Evolutionary conservation across 2,329 filamentous ascomycete species (phyloP).

Genomic region (Botrytis tulipae): DNA sequence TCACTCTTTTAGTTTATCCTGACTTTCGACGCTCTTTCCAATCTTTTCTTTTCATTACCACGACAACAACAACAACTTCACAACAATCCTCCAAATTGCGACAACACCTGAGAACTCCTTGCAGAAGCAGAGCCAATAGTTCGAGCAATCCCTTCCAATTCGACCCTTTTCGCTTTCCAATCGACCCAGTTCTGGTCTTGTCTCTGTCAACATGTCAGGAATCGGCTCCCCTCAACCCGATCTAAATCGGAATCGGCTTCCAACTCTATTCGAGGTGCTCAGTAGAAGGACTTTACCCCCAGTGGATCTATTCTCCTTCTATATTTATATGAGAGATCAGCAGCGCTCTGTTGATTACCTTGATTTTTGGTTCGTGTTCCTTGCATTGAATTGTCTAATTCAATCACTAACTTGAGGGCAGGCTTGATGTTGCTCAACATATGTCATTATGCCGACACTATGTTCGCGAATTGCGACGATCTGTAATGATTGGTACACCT

Average conservation of each 20-base stretch:
- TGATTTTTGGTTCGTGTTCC: slow-evolving; percentile 76
- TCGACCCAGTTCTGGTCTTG: background rate
- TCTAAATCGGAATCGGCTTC: slow-evolving; percentile 74
- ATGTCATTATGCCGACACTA: slow-evolving; percentile 98
- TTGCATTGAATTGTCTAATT: background rate
- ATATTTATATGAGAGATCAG: slow-evolving; percentile 99
- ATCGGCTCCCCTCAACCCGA: slow-evolving; percentile 57
- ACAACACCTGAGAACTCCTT: slow-evolving; percentile 15
- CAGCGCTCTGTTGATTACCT: slow-evolving; percentile 97
- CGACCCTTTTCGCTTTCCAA: background rate
- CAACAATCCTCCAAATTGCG: slow-evolving; percentile 4
- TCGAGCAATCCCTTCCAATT: background rate
- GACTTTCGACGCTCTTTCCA: slow-evolving; percentile 9
- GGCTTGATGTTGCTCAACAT: slow-evolving; percentile 98
- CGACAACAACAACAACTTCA: slow-evolving; percentile 1
- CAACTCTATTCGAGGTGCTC: slow-evolving; percentile 92
- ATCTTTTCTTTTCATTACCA: slow-evolving; percentile 2
- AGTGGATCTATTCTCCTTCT: slow-evolving; percentile 97
- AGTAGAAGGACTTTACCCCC: slow-evolving; percentile 92
- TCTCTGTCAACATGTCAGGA: slow-evolving; percentile 30
- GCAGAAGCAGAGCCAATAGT: slow-evolving; percentile 2
- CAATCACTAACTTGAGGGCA: slow-evolving; percentile 42
- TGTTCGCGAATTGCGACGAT: slow-evolving; percentile 89
- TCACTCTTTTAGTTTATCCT: slow-evolving; percentile 8
- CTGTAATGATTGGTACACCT: slow-evolving; percentile 88